Evolutionary conservation across 306 rosid species (phyloP).

Genomic region (Fagus crenata): DNA sequence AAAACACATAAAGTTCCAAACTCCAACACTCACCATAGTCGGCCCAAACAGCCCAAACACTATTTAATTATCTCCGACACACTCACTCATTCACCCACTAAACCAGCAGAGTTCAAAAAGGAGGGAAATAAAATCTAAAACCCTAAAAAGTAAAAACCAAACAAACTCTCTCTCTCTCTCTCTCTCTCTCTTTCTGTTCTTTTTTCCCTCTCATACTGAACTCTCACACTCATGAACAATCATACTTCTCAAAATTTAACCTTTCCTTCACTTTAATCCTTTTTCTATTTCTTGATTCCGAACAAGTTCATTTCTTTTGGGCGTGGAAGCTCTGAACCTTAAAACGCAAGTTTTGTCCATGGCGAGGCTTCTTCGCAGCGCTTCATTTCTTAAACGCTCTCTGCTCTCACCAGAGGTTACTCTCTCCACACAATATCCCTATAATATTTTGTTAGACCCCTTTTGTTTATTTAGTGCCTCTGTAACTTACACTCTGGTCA

Average conservation of each 20-base stretch:
- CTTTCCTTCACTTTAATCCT: background rate
- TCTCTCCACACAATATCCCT: constrained; percentile 7
- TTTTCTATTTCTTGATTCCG: background rate
- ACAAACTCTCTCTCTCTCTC: background rate
- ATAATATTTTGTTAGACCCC: background rate
- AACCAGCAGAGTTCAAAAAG: constrained; percentile 24
- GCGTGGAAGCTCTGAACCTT: background rate
- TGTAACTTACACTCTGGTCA: background rate
- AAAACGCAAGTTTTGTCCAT: constrained; percentile 23
- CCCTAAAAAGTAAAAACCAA: constrained; percentile 32
- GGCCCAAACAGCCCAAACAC: constrained; percentile 22
- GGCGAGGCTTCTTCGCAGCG: constrained; percentile 73
- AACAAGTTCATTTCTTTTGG: constrained; percentile 14
- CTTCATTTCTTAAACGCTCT: constrained; percentile 49
- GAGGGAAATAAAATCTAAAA: constrained; percentile 57
- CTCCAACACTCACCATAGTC: background rate
- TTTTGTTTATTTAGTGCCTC: background rate
- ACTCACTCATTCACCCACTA: background rate
- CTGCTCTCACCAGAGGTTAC: constrained; percentile 48
- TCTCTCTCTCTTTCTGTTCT: background rate
- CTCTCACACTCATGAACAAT: background rate
- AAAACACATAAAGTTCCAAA: too few relatives aligned
- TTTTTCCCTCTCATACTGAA: background rate
- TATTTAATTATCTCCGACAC: background rate
- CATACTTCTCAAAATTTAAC: background rate